Evolutionary conservation across 2,329 filamentous ascomycete genomes (phyloP).

Genomic region (Alternaria sp.): DNA sequence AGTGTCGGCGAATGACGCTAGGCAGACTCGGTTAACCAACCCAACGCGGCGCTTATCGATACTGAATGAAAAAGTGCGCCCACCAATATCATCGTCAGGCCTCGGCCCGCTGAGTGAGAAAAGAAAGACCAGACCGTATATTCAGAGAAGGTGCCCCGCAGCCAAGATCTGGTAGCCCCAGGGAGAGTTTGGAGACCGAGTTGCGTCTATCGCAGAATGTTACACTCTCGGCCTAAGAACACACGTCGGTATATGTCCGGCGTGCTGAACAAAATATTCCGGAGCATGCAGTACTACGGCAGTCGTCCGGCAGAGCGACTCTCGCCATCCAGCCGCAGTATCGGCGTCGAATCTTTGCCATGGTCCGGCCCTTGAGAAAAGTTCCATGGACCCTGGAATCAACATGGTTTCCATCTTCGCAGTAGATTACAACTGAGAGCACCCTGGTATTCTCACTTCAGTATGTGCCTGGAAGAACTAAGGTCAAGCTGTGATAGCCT

Average conservation of each 20-base stretch:
- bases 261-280: background rate
- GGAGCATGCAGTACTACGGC: background rate
- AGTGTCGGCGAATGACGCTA: conserved; percentile 16
- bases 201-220: background rate
- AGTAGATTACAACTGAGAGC: background rate
- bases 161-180: background rate
- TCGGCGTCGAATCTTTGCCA: background rate
- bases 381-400: background rate
- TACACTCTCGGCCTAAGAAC: background rate
- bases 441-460: background rate
- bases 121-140: background rate
- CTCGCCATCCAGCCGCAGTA: background rate
- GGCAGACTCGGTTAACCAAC: conserved; percentile 19
- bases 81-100: background rate
- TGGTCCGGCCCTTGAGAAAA: background rate
- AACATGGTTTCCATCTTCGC: background rate
- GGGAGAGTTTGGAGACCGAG: background rate
- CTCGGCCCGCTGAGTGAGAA: background rate
- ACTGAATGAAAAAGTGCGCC: conserved; percentile 7
- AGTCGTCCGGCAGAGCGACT: background rate
- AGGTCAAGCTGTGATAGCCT: background rate
- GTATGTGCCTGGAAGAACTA: background rate
- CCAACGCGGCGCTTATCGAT: conserved; percentile 19
- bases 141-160: background rate
- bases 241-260: background rate